Percentiles rank a stretch among this genome's conserved stretches.
phyloP scores from a whole-genome alignment of 2,329 filamentous ascomycete species.

The Stemphylium beticola region DNA sequence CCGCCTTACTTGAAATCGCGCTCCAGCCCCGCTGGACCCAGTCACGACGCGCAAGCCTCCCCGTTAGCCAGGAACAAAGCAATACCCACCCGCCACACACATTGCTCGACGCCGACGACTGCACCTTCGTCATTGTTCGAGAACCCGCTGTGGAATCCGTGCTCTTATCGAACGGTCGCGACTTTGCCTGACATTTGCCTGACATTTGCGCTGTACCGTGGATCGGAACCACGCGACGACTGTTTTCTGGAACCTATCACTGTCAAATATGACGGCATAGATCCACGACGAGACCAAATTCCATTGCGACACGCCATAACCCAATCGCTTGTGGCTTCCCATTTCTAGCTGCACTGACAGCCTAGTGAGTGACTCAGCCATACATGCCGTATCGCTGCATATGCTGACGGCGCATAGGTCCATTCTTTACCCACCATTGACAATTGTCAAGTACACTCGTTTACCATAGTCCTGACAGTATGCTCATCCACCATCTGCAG shows the following conservation, averaged over 20 bases:
- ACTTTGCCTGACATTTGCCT: conserved; percentile 27
- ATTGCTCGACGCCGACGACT: conserved; percentile 4
- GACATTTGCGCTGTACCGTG: conserved; percentile 23
- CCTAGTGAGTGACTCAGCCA: conserved; percentile 39
- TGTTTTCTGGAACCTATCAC: conserved; percentile 25
- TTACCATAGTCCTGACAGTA: conserved; percentile 52
- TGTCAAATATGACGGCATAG: conserved; percentile 48
- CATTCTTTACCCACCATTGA: conserved; percentile 49
- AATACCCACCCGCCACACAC: conserved; percentile 15
- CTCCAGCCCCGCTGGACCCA: conserved; percentile 17
- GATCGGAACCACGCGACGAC: conserved; percentile 28
- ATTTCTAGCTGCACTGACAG: conserved; percentile 44
- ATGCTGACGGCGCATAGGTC: conserved; percentile 35
- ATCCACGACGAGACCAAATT: conserved; percentile 24
- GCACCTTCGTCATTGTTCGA: conserved; percentile 9
- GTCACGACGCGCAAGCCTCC: conserved; percentile 31
- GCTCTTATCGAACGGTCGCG: conserved; percentile 7
- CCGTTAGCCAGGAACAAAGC: conserved; percentile 33
- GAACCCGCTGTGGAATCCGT: conserved; percentile 1
- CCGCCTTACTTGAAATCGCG: conserved; percentile 9
- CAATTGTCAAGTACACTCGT: conserved; percentile 60
- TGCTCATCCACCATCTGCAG: conserved; percentile 12
- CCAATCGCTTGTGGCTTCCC: conserved; percentile 31
- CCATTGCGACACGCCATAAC: conserved; percentile 31
- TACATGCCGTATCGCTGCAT: not conserved